These are phyloP conservation scores for Lenzites betulinus DNA, from an alignment of 768 basidiomycete genomes.

Conservation along the genomic window DNA sequence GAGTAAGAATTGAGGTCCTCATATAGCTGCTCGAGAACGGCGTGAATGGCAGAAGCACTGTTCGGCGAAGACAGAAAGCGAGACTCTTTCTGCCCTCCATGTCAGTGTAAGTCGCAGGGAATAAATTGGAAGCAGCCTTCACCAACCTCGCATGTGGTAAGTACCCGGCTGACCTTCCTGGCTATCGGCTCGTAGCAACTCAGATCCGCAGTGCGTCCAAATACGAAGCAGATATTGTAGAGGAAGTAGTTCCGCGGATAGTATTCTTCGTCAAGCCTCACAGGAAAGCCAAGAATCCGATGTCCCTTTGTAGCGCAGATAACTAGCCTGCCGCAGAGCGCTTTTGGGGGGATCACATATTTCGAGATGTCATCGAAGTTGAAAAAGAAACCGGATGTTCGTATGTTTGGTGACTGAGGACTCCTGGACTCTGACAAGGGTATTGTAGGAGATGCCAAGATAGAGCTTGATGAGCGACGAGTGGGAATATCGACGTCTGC, in stretches of 20 bases:
- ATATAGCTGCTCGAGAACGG: constrained; percentile 93
- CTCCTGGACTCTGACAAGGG: constrained; percentile 46
- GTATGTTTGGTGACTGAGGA: constrained; percentile 31
- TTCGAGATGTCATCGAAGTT: constrained; percentile 91
- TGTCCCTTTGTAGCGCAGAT: constrained; percentile 80
- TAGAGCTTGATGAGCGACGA: constrained; percentile 56
- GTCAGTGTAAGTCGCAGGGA: not conserved
- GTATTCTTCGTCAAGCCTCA: constrained; percentile 60
- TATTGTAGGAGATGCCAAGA: constrained; percentile 48
- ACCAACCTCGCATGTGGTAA: constrained; percentile 86
- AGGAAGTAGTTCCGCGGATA: constrained; percentile 89
- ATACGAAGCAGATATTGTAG: constrained; percentile 96
- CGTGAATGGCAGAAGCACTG: constrained; percentile 67
- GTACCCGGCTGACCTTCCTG: constrained; percentile 88
- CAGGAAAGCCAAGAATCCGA: constrained; percentile 91
- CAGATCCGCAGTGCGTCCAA: constrained; percentile 86
- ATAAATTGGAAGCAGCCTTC: not conserved
- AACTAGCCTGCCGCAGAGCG: constrained; percentile 86
- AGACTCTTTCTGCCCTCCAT: constrained; percentile 73
- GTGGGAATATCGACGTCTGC: constrained; percentile 36
- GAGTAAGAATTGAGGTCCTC: constrained; percentile 98
- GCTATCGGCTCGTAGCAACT: constrained; percentile 97
- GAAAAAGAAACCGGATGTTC: constrained; percentile 58
- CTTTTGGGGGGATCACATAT: constrained; percentile 88
- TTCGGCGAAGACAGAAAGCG: constrained; percentile 77